Base-by-base conservation (phyloP, 2,329 filamentous ascomycete species). In the Cryphonectria japonica region DNA sequence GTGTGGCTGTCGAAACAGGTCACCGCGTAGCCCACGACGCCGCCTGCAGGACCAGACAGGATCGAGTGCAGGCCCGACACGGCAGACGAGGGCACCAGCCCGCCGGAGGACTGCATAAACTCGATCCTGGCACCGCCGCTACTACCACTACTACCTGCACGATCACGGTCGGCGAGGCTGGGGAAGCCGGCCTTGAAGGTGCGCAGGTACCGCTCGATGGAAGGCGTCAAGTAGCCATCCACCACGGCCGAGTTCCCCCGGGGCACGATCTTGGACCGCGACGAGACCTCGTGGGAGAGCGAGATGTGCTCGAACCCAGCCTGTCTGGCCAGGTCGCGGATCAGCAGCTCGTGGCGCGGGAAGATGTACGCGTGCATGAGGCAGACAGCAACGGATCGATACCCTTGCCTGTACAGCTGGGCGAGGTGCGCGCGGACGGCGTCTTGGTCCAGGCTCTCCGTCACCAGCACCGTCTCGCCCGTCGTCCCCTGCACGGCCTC, bases 301-400 rank as follows among this genome's bases (percentile, higher is more conserved):
- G 91, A 93, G 72, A 96, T 91, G 79, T 96, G 93, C 70, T 89
- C 82, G 76, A 95, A 94, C 0, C 94, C 93, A 74, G 95, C 89
- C 9, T 94, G 90, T 71, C 84, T 86, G 0, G 93, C 93, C 64
- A 96, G 83, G 73, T 85, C 87, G 22, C 93, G 93, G 41, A 97
- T 85, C 60, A 93, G 78, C 0, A 90, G 89, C 77, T 67, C 66
- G 43, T 72, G 71, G 29, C 78, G 75, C 1, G 78, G 78, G 57
- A 77, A 80, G 1, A 76, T 76, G 62, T 80, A 80, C 7, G 76
- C 77, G 68, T 80, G 76, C 60, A 78, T 72, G 9, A 80, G 77
- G 7, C 77, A 78, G 8, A 83, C 77, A 0, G 80, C 80, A 46
- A 82, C 68, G 1, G 79, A 80, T 11, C 79, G 75, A 43, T 78